These are phyloP conservation scores for Diaporthe amygdali DNA, from an alignment of 2,329 filamentous ascomycete species.

Conservation along the genomic window DNA sequence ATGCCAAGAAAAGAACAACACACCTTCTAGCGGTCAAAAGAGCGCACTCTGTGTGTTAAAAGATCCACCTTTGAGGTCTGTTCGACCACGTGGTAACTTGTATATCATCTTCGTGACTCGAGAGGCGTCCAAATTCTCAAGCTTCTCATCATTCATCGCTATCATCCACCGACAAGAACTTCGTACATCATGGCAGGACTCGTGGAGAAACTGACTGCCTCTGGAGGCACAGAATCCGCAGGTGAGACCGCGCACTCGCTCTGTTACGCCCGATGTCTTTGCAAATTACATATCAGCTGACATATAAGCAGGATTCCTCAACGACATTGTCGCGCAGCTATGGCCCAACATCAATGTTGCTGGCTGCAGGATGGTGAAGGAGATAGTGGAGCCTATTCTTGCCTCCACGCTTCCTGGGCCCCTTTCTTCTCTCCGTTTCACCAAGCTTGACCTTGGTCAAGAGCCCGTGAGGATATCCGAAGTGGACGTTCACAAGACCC, in stretches of 20 bases:
- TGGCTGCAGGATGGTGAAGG: conserved; percentile 48
- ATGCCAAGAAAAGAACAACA: conserved; percentile 10
- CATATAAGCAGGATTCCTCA: conserved; percentile 44
- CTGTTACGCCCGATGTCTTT: not conserved
- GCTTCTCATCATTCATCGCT: not conserved
- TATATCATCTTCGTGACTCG: conserved; percentile 10
- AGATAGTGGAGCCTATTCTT: conserved; percentile 54
- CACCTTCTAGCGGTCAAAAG: conserved; percentile 12
- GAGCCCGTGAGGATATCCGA: conserved; percentile 46
- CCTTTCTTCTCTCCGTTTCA: conserved; percentile 46
- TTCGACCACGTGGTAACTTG: conserved; percentile 14
- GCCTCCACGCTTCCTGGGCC: conserved; percentile 50
- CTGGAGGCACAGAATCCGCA: conserved; percentile 43
- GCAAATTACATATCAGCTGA: conserved; percentile 8
- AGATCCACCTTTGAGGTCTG: conserved; percentile 8
- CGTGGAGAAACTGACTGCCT: conserved; percentile 42
- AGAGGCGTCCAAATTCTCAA: not conserved
- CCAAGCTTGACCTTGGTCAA: conserved; percentile 50
- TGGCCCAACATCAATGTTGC: conserved; percentile 55
- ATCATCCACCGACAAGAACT: not conserved
- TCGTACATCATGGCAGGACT: conserved; percentile 35
- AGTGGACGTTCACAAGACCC: conserved; percentile 51
- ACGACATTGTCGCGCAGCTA: conserved; percentile 51
- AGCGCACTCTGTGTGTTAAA: not conserved
- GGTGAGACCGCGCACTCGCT: conserved; percentile 26